Conservation (phyloP, 108 stramenopile genomes). For the Pseudonitzschia multiseries region DNA sequence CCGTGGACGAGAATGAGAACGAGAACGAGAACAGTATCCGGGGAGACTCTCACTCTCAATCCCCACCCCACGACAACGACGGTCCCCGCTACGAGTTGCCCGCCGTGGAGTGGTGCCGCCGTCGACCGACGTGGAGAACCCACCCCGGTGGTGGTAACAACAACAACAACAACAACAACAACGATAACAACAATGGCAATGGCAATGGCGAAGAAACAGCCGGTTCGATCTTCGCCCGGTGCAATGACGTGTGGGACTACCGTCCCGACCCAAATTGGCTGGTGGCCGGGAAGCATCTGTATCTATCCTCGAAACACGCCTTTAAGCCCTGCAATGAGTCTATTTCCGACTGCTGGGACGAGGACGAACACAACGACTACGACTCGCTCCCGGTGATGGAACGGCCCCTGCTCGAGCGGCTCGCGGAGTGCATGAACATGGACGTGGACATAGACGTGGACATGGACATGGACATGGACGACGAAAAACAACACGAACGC, state of each 20-base stretch:
- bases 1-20: too few relatives aligned
- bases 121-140: not conserved
- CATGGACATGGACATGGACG: too few relatives aligned
- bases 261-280: not conserved
- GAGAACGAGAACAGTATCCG: too few relatives aligned
- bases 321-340: not conserved
- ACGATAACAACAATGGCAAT: too few relatives aligned
- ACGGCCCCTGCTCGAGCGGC: not conserved
- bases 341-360: too few relatives aligned
- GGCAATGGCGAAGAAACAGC: too few relatives aligned
- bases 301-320: not conserved
- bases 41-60: too few relatives aligned
- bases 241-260: not conserved
- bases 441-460: too few relatives aligned
- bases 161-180: not conserved
- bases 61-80: too few relatives aligned
- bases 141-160: not conserved
- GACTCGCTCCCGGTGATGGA: not conserved
- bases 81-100: not conserved
- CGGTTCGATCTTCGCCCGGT: too few relatives aligned
- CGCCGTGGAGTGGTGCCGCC: constrained; percentile 4
- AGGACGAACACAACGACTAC: not conserved
- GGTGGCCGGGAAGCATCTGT: not conserved
- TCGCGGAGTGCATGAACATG: not conserved
- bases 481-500: too few relatives aligned